Evolutionary conservation across 2,329 filamentous ascomycete species (phyloP).

Genomic region (Xylariaceae sp.): DNA sequence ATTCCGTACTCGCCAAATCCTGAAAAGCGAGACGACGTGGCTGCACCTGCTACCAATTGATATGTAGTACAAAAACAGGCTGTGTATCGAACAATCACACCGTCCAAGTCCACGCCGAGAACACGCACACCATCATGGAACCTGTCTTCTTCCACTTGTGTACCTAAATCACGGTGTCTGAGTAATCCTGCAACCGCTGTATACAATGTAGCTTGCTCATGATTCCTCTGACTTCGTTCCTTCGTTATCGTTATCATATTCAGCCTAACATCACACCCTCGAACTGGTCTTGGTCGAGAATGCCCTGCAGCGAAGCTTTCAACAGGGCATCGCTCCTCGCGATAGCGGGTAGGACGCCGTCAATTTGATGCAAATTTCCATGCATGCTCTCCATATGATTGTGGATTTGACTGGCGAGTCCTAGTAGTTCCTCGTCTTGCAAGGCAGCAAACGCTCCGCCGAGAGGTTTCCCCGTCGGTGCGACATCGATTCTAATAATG

Average conservation of each 20-base stretch:
- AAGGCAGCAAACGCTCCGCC: slow-evolving; percentile 26
- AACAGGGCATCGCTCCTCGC: slow-evolving; percentile 47
- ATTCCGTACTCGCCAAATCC: no score
- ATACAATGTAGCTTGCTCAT: no score
- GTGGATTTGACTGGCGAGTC: slow-evolving; percentile 46
- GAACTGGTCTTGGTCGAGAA: slow-evolving; percentile 45
- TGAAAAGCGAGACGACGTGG: no score
- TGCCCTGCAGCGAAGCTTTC: slow-evolving; percentile 45
- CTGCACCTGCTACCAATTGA: no score
- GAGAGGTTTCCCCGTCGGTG: slow-evolving; percentile 14
- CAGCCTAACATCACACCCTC: slow-evolving; percentile 44
- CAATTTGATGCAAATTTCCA: slow-evolving; percentile 53
- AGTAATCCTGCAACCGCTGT: no score
- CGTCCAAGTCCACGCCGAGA: no score
- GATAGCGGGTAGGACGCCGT: slow-evolving; percentile 50
- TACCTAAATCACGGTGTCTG: no score
- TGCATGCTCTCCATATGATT: slow-evolving; percentile 57
- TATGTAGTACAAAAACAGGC: no score
- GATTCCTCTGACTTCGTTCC: neutral
- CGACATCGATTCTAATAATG: slow-evolving; percentile 12
- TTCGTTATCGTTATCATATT: slow-evolving; percentile 2
- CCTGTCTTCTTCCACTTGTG: no score
- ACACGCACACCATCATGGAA: no score
- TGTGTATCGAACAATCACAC: no score
- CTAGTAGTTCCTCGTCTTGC: slow-evolving; percentile 42